Evolutionary conservation across 805 yeast genomes (phyloP).

Genomic region (Cyberlindnera misumaiensis): DNA sequence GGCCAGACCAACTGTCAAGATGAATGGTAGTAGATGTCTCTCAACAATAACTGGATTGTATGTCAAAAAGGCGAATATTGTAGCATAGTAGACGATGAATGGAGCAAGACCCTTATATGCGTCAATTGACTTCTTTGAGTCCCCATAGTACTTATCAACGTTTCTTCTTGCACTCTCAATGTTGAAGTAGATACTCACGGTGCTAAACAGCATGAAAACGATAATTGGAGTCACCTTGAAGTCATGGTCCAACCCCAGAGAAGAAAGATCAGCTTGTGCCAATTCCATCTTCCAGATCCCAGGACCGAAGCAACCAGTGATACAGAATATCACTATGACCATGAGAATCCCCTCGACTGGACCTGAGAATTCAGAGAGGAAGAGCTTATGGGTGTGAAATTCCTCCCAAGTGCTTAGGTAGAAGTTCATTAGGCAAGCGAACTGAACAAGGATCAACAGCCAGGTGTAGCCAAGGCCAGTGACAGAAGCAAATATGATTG

Average conservation of each 20-base stretch:
- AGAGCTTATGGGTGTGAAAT: slow-evolving; percentile 80
- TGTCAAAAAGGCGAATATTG: slow-evolving; percentile 34
- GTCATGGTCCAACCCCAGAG: slow-evolving; percentile 5
- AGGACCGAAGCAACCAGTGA: slow-evolving; percentile 69
- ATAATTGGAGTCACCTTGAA: slow-evolving; percentile 34
- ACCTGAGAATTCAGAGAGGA: slow-evolving; percentile 74
- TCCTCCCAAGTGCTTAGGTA: slow-evolving; percentile 95
- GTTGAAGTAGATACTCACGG: slow-evolving; percentile 53
- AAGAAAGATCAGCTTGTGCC: slow-evolving; percentile 26
- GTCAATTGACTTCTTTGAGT: slow-evolving; percentile 20
- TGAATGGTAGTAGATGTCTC: slow-evolving; percentile 43
- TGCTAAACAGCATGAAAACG: slow-evolving; percentile 44
- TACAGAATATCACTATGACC: slow-evolving; percentile 44
- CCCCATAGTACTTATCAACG: slow-evolving; percentile 41
- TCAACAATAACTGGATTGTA: slow-evolving; percentile 39
- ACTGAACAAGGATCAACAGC: slow-evolving; percentile 54
- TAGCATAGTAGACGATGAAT: slow-evolving; percentile 36
- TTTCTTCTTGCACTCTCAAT: slow-evolving; percentile 60
- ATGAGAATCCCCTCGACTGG: slow-evolving; percentile 91
- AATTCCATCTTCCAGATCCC: slow-evolving; percentile 51
- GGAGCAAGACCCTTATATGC: slow-evolving; percentile 61
- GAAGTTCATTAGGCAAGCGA: slow-evolving; percentile 73
- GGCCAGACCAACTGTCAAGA: slow-evolving; percentile 65
- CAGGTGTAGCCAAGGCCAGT: slow-evolving; percentile 68
- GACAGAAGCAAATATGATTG: slow-evolving; percentile 68